Conservation (phyloP, 2,329 filamentous ascomycete species). For the Nemania bipapillata region DNA sequence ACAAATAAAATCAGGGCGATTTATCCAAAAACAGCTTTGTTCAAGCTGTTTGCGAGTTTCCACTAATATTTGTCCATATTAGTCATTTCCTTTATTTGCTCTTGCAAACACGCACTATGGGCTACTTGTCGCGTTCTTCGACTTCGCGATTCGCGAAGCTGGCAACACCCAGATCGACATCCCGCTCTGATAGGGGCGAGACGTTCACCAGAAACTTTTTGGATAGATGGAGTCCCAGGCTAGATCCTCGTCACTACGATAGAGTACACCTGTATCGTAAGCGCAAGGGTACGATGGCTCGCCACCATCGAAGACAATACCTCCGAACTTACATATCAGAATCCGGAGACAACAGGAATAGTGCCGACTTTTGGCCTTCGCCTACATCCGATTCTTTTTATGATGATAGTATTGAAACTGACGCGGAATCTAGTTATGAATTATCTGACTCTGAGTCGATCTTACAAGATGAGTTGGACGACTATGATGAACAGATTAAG, state of each 20-base stretch:
- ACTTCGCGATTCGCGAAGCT: not conserved
- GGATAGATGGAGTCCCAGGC: slow-evolving; percentile 18
- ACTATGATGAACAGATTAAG: slow-evolving; percentile 21
- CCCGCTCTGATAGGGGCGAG: not conserved
- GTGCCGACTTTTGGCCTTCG: not conserved
- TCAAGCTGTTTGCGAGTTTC: not conserved
- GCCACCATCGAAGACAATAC: not conserved
- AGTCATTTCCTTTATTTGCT: not conserved
- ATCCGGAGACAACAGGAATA: not conserved
- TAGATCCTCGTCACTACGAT: slow-evolving; percentile 17
- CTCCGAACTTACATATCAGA: not conserved
- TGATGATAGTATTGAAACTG: not conserved
- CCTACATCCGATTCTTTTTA: not conserved
- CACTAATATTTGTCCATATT: not conserved
- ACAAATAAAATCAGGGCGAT: too few species aligned
- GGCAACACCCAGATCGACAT: not conserved
- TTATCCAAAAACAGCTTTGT: not conserved
- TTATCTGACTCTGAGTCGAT: slow-evolving; percentile 5
- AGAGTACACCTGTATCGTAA: slow-evolving; percentile 30
- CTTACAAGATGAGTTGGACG: slow-evolving; percentile 25
- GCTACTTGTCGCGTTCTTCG: not conserved
- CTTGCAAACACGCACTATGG: not conserved
- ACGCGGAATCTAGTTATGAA: not conserved
- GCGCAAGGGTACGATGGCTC: slow-evolving; percentile 27
- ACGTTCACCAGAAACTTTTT: slow-evolving; percentile 1